phyloP scores from a whole-genome alignment of 176 grass and related monocot species.

The Chrysopogon serrulatus region DNA sequence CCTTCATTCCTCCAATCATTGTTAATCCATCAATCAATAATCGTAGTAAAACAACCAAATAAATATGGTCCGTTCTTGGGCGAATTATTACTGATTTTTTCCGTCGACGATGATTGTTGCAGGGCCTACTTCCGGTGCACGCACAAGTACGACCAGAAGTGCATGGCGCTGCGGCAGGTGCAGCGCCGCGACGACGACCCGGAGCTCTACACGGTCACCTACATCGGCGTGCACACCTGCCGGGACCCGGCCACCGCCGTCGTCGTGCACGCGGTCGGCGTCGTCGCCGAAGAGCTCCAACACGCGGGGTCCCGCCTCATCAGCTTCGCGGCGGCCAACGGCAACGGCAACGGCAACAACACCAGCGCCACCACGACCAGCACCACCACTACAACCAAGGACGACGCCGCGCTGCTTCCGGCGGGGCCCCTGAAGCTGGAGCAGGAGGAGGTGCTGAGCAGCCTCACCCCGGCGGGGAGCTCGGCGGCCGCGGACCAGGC shows the following conservation, averaged over 20 bases:
- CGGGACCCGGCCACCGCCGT: constrained; percentile 18
- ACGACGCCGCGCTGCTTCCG: background rate
- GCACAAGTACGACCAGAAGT: constrained; percentile 75
- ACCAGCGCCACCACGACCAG: background rate
- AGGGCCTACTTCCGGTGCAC: constrained; percentile 92
- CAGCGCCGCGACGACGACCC: constrained; percentile 60
- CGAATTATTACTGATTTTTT: background rate
- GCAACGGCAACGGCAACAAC: too few relatives aligned
- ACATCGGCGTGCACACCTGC: constrained; percentile 83
- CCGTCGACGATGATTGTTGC: background rate
- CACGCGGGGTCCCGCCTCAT: constrained; percentile 29
- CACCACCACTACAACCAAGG: constrained; percentile 32
- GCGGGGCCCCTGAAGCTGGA: constrained; percentile 24
- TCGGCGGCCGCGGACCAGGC: background rate
- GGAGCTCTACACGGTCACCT: constrained; percentile 34
- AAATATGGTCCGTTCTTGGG: background rate
- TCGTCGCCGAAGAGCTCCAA: background rate
- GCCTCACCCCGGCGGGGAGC: constrained; percentile 39
- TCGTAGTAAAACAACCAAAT: too few relatives aligned
- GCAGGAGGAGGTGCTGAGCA: constrained; percentile 63
- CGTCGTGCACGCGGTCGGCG: background rate
- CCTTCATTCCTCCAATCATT: background rate
- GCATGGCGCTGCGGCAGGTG: constrained; percentile 56
- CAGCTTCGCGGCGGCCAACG: constrained; percentile 32
- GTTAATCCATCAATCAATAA: background rate